phyloP scores from a whole-genome alignment of 2,329 filamentous ascomycete species.

The Fusarium illudens region DNA sequence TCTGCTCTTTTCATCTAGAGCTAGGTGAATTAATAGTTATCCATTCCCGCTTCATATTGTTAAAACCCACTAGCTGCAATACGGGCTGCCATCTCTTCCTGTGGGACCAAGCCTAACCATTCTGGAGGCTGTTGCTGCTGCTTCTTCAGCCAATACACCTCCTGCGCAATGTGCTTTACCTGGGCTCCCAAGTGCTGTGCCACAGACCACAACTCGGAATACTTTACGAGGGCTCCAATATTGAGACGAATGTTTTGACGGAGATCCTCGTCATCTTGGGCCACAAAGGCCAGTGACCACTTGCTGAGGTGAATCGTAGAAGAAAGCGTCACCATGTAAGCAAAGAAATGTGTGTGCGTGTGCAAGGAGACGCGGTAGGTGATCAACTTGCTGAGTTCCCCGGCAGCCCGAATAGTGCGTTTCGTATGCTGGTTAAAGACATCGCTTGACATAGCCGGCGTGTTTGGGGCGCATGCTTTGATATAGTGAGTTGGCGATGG shows the following conservation, averaged over 20 bases:
- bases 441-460: slow-evolving; percentile 57
- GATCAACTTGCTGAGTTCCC: slow-evolving; percentile 76
- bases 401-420: slow-evolving; percentile 81
- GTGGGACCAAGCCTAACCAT: slow-evolving; percentile 62
- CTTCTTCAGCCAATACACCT: slow-evolving; percentile 70
- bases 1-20: not conserved
- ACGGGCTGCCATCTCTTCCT: slow-evolving; percentile 45
- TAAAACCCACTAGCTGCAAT: not conserved
- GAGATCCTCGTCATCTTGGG: slow-evolving; percentile 69
- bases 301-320: slow-evolving; percentile 84
- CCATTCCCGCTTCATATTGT: not conserved
- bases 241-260: slow-evolving; percentile 81
- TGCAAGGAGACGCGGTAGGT: slow-evolving; percentile 75
- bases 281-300: slow-evolving; percentile 72
- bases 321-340: slow-evolving; percentile 78
- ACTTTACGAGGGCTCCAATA: slow-evolving; percentile 75
- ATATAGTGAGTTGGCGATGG: slow-evolving; percentile 65
- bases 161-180: slow-evolving; percentile 78
- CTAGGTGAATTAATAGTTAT: not conserved
- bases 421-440: slow-evolving; percentile 74
- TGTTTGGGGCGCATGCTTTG: slow-evolving; percentile 73
- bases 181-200: slow-evolving; percentile 74
- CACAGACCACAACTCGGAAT: slow-evolving; percentile 76
- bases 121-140: slow-evolving; percentile 60
- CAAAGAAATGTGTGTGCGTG: slow-evolving; percentile 84